A percentile compares a stretch with the other conserved stretches of the same genome.
Conservation (phyloP, 2,329 filamentous ascomycete genomes). For the Colletotrichum salicis region DNA sequence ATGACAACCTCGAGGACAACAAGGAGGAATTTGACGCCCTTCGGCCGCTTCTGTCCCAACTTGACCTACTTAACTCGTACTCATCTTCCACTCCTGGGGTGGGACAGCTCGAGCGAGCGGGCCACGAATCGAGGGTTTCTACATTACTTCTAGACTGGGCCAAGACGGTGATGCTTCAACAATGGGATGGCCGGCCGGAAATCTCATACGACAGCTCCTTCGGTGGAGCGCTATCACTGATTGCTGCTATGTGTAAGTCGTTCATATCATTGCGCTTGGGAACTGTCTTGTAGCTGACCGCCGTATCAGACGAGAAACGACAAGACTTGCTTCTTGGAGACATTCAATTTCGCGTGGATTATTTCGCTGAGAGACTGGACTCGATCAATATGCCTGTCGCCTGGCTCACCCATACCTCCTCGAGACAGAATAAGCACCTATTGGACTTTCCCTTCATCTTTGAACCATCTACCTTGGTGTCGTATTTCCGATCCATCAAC, state of each 20-base stretch:
- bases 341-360: conserved; percentile 78
- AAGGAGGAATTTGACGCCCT: conserved; percentile 55
- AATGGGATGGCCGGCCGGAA: conserved; percentile 82
- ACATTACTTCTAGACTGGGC: conserved; percentile 76
- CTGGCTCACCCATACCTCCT: conserved; percentile 72
- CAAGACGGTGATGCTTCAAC: conserved; percentile 77
- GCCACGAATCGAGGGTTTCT: conserved; percentile 67
- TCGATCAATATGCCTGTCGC: conserved; percentile 77
- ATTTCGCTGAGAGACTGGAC: conserved; percentile 81
- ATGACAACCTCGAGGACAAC: conserved; percentile 46
- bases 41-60: conserved; percentile 60
- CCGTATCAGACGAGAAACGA: conserved; percentile 66
- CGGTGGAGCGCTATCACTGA: conserved; percentile 80
- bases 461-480: conserved; percentile 75
- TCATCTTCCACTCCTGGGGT: conserved; percentile 59
- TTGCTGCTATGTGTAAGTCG: conserved; percentile 76
- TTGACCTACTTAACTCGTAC: conserved; percentile 62
- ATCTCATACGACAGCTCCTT: conserved; percentile 77
- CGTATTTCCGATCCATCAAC: conserved; percentile 89
- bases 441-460: conserved; percentile 87
- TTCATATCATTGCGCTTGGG: neutral
- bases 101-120: conserved; percentile 58
- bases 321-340: conserved; percentile 73
- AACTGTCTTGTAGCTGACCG: neutral
- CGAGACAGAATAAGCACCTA: conserved; percentile 75